These are phyloP conservation scores for Avena eriantha DNA, from an alignment of 176 grass and related monocot genomes.

Conservation along the genomic window DNA sequence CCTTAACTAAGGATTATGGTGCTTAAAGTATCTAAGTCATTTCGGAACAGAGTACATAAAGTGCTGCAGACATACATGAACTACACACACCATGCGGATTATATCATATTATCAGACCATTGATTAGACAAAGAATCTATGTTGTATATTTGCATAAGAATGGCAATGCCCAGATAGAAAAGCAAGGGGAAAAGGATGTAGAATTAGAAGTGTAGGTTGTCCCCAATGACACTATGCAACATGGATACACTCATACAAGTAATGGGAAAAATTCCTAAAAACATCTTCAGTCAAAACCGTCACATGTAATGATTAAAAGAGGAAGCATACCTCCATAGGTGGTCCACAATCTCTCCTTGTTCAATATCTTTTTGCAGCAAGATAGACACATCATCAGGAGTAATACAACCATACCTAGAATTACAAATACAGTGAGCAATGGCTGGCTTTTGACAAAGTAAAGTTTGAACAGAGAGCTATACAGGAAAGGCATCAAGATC, in stretches of 20 bases:
- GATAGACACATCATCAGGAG: slow-evolving; percentile 87
- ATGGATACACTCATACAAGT: not conserved
- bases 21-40: not conserved
- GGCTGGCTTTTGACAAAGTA: not conserved
- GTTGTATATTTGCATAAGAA: slow-evolving; percentile 13
- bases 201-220: not conserved
- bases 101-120: not conserved
- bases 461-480: not conserved
- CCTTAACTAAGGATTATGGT: not conserved
- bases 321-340: slow-evolving; percentile 79
- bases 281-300: too few relatives aligned
- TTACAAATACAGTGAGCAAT: slow-evolving; percentile 46
- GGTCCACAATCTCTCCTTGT: slow-evolving; percentile 77
- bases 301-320: slow-evolving; percentile 26
- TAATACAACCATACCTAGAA: slow-evolving; percentile 97
- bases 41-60: too few relatives aligned
- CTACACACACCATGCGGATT: slow-evolving; percentile 21
- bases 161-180: not conserved
- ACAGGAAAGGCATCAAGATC: not conserved
- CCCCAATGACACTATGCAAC: slow-evolving; percentile 1
- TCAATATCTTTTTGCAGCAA: slow-evolving; percentile 79
- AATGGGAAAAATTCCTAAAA: not conserved
- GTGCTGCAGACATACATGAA: slow-evolving; percentile 5
- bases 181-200: slow-evolving; percentile 16
- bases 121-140: slow-evolving; percentile 6